Conservation (phyloP, 306 rosid genomes). For the Cucumis cinereus region DNA sequence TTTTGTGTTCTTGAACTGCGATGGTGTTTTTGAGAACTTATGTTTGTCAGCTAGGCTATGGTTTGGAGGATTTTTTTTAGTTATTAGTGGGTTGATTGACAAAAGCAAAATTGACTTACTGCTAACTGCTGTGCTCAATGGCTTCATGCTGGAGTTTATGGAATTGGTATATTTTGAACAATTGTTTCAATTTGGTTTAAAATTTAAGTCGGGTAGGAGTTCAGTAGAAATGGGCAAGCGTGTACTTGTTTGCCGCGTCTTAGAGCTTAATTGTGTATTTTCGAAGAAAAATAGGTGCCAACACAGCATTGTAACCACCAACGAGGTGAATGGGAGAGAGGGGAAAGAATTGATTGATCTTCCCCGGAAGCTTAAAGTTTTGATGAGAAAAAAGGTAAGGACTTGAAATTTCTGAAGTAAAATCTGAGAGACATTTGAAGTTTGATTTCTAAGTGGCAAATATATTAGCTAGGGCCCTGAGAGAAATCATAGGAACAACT, state of each 20-base stretch:
- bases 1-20: background rate
- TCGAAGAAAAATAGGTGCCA: background rate
- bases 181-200: background rate
- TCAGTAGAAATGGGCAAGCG: background rate
- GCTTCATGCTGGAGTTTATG: background rate
- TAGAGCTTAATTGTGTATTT: background rate
- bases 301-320: background rate
- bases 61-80: background rate
- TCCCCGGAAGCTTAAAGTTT: background rate
- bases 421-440: background rate
- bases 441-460: background rate
- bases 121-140: background rate
- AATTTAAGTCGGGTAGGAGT: background rate
- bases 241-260: background rate
- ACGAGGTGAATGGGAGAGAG: background rate
- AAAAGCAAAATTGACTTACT: background rate
- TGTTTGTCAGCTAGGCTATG: background rate
- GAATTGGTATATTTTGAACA: background rate
- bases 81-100: background rate
- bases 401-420: background rate
- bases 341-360: background rate
- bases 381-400: background rate
- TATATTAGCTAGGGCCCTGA: background rate
- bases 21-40: background rate
- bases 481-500: background rate